phyloP scores from a whole-genome alignment of 163 green algal genomes.

The Chlamydomonas reinhardtii region DNA sequence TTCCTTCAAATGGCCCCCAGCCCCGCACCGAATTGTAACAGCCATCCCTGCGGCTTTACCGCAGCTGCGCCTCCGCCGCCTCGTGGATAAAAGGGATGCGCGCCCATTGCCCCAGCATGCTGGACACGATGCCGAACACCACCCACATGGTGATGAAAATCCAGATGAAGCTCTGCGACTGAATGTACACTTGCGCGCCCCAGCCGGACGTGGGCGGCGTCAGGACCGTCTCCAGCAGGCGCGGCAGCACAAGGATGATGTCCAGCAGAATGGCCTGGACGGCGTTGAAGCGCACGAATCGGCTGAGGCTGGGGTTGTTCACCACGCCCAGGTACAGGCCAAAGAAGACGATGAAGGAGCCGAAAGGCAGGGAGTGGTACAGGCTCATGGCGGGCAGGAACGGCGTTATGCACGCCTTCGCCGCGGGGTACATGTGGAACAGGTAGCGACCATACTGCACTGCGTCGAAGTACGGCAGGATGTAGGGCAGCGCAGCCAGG shows the following conservation, averaged over 20 bases:
- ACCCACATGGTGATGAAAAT: conserved; percentile 65
- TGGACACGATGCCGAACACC: conserved; percentile 54
- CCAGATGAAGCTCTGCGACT: conserved; percentile 70
- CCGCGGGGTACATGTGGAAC: conserved; percentile 55
- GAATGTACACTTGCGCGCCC: conserved; percentile 65
- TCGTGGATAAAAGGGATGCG: conserved; percentile 69
- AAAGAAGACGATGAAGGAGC: conserved; percentile 84
- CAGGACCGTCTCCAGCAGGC: conserved; percentile 65
- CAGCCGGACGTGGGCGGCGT: conserved; percentile 59
- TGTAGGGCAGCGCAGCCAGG: conserved; percentile 66
- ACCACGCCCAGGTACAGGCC: conserved; percentile 88
- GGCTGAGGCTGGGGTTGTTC: conserved; percentile 79
- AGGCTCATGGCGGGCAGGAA: conserved; percentile 59
- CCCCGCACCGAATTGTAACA: too few relatives aligned
- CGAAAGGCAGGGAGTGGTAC: conserved; percentile 69
- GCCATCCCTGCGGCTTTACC: background rate
- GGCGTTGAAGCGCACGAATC: conserved; percentile 69
- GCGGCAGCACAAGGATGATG: conserved; percentile 87
- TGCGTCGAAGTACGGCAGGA: conserved; percentile 72
- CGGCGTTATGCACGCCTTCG: conserved; percentile 47
- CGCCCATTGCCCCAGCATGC: conserved; percentile 54
- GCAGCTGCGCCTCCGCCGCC: conserved; percentile 63
- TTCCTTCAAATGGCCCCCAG: too few relatives aligned
- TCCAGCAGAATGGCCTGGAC: conserved; percentile 94
- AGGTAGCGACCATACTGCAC: conserved; percentile 64